Conservation (phyloP, 2,329 filamentous ascomycete species). For the Colletotrichum liaoningense region DNA sequence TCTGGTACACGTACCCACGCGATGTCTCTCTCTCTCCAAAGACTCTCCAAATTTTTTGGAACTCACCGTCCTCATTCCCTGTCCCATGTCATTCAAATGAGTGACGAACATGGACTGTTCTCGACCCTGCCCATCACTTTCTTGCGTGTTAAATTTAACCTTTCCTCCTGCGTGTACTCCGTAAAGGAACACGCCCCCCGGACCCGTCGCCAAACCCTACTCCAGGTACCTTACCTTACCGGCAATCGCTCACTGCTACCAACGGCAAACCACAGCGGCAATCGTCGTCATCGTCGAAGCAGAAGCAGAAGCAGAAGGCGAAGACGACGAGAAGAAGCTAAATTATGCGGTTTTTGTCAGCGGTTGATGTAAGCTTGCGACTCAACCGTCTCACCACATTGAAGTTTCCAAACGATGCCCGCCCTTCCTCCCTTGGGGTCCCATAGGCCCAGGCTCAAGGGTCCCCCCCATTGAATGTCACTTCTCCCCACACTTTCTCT, state of each 20-base stretch:
- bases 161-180: background rate
- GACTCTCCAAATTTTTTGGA: background rate
- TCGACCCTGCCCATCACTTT: background rate
- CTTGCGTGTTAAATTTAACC: background rate
- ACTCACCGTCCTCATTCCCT: slow-evolving; percentile 33
- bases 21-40: slow-evolving; percentile 14
- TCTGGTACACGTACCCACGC: slow-evolving; percentile 9
- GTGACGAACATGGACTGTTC: background rate
- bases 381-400: too few relatives aligned
- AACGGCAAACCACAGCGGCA: slow-evolving; percentile 3
- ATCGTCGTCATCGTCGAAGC: background rate
- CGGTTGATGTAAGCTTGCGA: background rate
- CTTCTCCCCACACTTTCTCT: background rate
- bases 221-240: too few relatives aligned
- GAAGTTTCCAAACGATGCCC: too few relatives aligned
- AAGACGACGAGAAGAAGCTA: background rate
- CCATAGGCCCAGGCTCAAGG: background rate
- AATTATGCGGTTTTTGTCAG: background rate
- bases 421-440: too few relatives aligned
- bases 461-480: background rate
- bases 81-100: background rate
- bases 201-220: too few relatives aligned
- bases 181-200: too few relatives aligned
- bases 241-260: background rate
- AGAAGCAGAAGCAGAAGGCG: background rate